Evolutionary conservation across 2,329 filamentous ascomycete species (phyloP).

Genomic region (Allantophomopsis lycopodina): DNA sequence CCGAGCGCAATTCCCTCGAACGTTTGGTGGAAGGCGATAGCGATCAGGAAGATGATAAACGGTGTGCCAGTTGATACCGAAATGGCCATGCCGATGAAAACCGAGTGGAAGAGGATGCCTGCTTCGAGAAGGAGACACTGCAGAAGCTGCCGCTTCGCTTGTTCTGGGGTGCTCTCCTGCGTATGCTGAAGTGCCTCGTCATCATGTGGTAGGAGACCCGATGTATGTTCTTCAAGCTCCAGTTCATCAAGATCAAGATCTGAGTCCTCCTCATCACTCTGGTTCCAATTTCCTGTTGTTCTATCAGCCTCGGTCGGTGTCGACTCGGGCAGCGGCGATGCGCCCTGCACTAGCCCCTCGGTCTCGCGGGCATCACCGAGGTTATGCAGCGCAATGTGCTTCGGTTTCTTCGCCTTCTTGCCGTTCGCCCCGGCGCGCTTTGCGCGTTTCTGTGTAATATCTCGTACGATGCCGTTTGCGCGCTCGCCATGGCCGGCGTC

Average conservation of each 20-base stretch:
- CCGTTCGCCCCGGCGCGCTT: slow-evolving; percentile 6
- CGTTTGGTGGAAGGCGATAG: slow-evolving; percentile 75
- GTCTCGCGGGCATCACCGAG: slow-evolving; percentile 19
- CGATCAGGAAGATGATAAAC: slow-evolving; percentile 67
- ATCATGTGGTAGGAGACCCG: slow-evolving; percentile 9
- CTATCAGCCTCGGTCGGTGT: slow-evolving; percentile 23
- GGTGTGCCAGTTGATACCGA: slow-evolving; percentile 69
- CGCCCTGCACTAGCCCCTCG: slow-evolving; percentile 41
- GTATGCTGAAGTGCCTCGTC: slow-evolving; percentile 9
- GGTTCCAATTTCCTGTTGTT: slow-evolving; percentile 3
- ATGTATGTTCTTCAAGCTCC: slow-evolving; percentile 25
- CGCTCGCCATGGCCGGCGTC: slow-evolving; percentile 29
- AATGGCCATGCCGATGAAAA: slow-evolving; percentile 80
- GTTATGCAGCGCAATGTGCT: slow-evolving; percentile 35
- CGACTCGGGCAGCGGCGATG: slow-evolving; percentile 42
- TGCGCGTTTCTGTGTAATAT: neutral
- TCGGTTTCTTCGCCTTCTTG: slow-evolving; percentile 23
- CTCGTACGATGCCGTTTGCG: slow-evolving; percentile 4
- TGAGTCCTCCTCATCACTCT: slow-evolving; percentile 15
- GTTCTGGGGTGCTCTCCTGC: slow-evolving; percentile 14
- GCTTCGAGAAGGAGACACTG: slow-evolving; percentile 73
- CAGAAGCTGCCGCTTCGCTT: slow-evolving; percentile 47
- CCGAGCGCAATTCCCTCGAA: slow-evolving; percentile 83
- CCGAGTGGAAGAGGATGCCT: slow-evolving; percentile 71
- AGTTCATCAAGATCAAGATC: slow-evolving; percentile 50